Conservation (phyloP, 768 basidiomycete species). For the Sutorius australiensis region DNA sequence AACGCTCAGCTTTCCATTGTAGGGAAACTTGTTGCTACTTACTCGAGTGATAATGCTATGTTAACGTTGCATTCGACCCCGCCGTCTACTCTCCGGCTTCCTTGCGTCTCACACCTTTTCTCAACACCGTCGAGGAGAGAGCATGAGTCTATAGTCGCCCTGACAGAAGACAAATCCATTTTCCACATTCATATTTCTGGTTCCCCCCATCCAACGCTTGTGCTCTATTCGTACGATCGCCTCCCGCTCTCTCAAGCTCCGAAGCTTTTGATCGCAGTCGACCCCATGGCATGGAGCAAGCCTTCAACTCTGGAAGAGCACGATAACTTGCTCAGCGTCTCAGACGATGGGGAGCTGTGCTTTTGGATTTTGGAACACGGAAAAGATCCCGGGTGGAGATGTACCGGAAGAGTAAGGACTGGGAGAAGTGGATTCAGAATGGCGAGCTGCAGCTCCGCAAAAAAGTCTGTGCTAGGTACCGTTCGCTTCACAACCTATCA, state of each 20-base stretch:
- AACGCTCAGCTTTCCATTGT: conserved; percentile 16
- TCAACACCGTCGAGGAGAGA: conserved; percentile 54
- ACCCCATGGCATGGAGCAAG: conserved; percentile 82
- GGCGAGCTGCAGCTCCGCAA: conserved; percentile 84
- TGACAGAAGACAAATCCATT: conserved; percentile 59
- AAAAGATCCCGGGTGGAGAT: conserved; percentile 46
- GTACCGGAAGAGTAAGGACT: conserved; percentile 73
- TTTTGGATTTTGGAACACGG: conserved; percentile 76
- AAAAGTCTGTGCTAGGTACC: conserved; percentile 86
- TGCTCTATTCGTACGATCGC: conserved; percentile 44
- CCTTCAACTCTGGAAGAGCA: conserved; percentile 45
- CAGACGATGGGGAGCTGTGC: conserved; percentile 70
- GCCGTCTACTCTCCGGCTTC: conserved; percentile 41
- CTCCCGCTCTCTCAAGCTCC: conserved; percentile 50
- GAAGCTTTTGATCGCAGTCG: conserved; percentile 67
- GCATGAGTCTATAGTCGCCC: conserved; percentile 59
- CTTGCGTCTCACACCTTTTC: conserved; percentile 57
- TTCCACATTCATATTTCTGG: conserved; percentile 48
- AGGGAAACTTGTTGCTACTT: conserved; percentile 58
- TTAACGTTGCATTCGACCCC: conserved; percentile 56
- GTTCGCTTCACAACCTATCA: conserved; percentile 9
- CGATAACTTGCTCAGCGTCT: conserved; percentile 78
- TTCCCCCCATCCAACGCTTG: conserved; percentile 37
- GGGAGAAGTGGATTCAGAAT: conserved; percentile 59
- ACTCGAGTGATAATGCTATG: conserved; percentile 42